A percentile compares a stretch with the other conserved stretches of the same genome.
Evolutionary conservation across 2,329 filamentous ascomycete genomes (phyloP).

Genomic region (Scopulariopsis brevicaulis): DNA sequence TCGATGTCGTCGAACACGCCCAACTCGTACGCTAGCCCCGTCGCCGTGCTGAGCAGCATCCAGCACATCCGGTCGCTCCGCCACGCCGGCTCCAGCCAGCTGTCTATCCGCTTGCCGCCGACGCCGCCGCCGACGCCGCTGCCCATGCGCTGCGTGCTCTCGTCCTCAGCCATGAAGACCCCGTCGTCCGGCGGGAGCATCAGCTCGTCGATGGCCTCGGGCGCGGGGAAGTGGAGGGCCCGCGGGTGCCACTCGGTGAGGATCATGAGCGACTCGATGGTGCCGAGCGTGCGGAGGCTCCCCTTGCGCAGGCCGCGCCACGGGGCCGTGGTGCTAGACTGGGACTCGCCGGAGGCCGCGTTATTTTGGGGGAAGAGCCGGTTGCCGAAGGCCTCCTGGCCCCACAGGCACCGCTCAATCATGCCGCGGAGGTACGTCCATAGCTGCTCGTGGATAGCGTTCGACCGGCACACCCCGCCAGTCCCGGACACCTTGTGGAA

Average conservation of each 20-base stretch:
- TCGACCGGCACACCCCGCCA: slow-evolving; percentile 71
- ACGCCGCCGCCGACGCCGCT: slow-evolving; percentile 34
- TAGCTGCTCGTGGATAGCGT: slow-evolving; percentile 87
- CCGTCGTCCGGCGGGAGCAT: slow-evolving; percentile 50
- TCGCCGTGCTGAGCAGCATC: slow-evolving; percentile 90
- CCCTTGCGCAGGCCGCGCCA: slow-evolving; percentile 62
- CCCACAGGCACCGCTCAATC: slow-evolving; percentile 92
- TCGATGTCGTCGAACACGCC: slow-evolving; percentile 91
- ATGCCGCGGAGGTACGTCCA: slow-evolving; percentile 92
- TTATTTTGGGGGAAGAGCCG: slow-evolving; percentile 66
- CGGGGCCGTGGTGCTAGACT: slow-evolving; percentile 57
- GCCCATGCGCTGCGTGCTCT: slow-evolving; percentile 15
- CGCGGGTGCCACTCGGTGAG: slow-evolving; percentile 96
- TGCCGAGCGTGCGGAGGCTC: slow-evolving; percentile 80
- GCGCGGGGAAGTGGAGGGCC: slow-evolving; percentile 83
- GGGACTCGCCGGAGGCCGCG: slow-evolving; percentile 40
- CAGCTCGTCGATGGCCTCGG: slow-evolving; percentile 61
- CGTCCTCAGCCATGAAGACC: slow-evolving; percentile 30
- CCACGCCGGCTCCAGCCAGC: slow-evolving; percentile 95
- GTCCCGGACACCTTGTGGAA: slow-evolving; percentile 73
- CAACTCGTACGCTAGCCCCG: slow-evolving; percentile 83
- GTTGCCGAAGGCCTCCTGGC: slow-evolving; percentile 88
- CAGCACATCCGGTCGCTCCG: slow-evolving; percentile 91
- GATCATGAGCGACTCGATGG: slow-evolving; percentile 87
- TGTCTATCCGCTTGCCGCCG: slow-evolving; percentile 77